Base-by-base conservation (phyloP, 768 basidiomycete genomes). In the Kwoniella shandongensis region DNA sequence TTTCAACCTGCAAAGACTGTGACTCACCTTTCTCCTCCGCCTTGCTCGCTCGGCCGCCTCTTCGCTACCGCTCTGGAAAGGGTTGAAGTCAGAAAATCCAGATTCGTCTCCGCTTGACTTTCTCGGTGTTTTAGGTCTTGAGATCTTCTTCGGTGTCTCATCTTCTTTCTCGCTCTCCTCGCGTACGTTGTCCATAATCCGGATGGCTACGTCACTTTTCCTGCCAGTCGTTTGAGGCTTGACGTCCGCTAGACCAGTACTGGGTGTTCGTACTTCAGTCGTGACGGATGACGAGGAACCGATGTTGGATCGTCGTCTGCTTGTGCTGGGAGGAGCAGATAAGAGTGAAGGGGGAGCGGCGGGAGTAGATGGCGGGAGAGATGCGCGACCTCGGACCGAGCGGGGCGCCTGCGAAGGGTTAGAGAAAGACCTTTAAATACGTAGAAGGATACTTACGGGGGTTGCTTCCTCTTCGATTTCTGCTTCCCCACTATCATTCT, bases 11-110 rank as follows among this genome's bases (percentile, higher is more conserved):
- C 7, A 23, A 25, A 13, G n/a, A n/a, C n/a, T n/a, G n/a, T 23
- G n/a, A 54, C 61, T 57, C 45, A 70, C 69, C 61, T 67, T 63
- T 53, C 72, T 58, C 40, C 71, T 60, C 23, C 72, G 44, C 49
- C 66, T 42, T 50, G 69, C 67, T 5, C 61, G 57, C 18, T 62
- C 61, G 1, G 63, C 67, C 18, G 67, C 67, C 6, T 55, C 68
- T 32, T 74, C 75, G 26, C 73, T 67, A 4, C 74, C 72, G 45
- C 70, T 70, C 55, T 76, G 75, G 55, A 76, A 76, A 1, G 75
- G 75, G 44, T 76, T 76, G 29, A 59, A 72, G 50, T 74, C 73
- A 11, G 73, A 74, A 50, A 74, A 76, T 3, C 66, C 72, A 20
- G 65, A 61, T n/a, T 72, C 69, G 4, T 71, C 70, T 15, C 39